Percentiles rank a stretch among this genome's conserved stretches.
These are phyloP conservation scores for Oryza meyeriana DNA, from an alignment of 176 grass and related monocot genomes.

Conservation along the genomic window DNA sequence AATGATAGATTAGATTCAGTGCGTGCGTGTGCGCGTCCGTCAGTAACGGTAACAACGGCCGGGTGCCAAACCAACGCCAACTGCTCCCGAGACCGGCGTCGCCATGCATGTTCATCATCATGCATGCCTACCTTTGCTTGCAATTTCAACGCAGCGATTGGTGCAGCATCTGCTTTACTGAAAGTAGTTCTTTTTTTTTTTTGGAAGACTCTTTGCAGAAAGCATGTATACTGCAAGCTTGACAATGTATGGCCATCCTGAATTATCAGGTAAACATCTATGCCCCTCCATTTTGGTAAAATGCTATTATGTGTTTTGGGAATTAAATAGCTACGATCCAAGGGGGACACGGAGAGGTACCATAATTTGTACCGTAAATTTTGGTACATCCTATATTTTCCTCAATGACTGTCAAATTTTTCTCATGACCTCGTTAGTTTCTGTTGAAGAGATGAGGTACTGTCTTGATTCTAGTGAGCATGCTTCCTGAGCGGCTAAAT, in stretches of 20 bases:
- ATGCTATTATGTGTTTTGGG: neutral
- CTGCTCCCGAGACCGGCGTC: neutral
- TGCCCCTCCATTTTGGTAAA: neutral
- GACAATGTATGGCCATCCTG: neutral
- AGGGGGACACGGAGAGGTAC: too few species aligned
- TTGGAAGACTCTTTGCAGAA: neutral
- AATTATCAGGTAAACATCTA: neutral
- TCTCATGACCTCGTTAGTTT: too few species aligned
- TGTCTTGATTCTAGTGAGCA: too few species aligned
- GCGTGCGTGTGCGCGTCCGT: neutral
- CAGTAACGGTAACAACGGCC: conserved; percentile 36
- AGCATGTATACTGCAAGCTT: neutral
- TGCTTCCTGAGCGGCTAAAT: too few species aligned
- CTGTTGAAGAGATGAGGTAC: too few species aligned
- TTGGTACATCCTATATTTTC: too few species aligned
- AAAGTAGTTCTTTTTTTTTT: too few species aligned
- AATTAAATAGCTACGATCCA: too few species aligned
- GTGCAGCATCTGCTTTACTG: neutral
- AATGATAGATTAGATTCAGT: neutral
- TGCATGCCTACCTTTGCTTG: neutral
- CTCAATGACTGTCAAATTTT: too few species aligned
- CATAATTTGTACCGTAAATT: too few species aligned
- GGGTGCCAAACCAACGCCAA: neutral
- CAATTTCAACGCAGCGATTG: conserved; percentile 16
- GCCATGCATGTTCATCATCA: neutral